These are phyloP conservation scores for Saposhnikovia divaricata DNA, from an alignment of 129 eudicot species.

Conservation along the genomic window DNA sequence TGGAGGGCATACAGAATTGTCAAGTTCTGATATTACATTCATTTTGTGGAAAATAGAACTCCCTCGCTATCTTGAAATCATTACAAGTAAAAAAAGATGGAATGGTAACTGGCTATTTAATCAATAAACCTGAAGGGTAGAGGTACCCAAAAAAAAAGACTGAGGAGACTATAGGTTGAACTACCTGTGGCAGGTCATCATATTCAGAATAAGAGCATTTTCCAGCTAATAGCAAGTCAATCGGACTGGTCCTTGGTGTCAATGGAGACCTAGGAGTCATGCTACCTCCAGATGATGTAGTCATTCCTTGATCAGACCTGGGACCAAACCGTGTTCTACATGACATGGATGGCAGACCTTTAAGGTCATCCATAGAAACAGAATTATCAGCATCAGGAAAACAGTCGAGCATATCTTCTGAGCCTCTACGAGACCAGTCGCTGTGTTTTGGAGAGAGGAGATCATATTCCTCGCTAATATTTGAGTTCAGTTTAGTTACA, in stretches of 20 bases:
- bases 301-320: constrained; percentile 92
- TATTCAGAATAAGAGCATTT: constrained; percentile 82
- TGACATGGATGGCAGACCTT: constrained; percentile 73
- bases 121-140: not conserved
- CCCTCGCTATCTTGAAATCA: not conserved
- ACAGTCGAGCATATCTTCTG: constrained; percentile 94
- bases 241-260: constrained; percentile 68
- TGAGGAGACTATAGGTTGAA: not conserved
- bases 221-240: constrained; percentile 70
- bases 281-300: constrained; percentile 92
- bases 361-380: constrained; percentile 69
- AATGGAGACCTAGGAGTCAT: constrained; percentile 95
- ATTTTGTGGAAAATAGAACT: not conserved
- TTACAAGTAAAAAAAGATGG: not conserved
- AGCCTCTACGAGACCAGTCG: constrained; percentile 91
- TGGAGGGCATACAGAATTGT: too few relatives aligned
- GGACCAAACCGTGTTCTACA: constrained; percentile 95
- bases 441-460: constrained; percentile 66
- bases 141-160: not conserved
- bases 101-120: not conserved
- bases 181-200: constrained; percentile 87
- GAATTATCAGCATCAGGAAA: constrained; percentile 68
- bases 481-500: constrained; percentile 66
- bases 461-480: constrained; percentile 76
- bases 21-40: not conserved